Conservation (phyloP, 2,329 filamentous ascomycete species). For the Tolypocladium ophioglossoides region DNA sequence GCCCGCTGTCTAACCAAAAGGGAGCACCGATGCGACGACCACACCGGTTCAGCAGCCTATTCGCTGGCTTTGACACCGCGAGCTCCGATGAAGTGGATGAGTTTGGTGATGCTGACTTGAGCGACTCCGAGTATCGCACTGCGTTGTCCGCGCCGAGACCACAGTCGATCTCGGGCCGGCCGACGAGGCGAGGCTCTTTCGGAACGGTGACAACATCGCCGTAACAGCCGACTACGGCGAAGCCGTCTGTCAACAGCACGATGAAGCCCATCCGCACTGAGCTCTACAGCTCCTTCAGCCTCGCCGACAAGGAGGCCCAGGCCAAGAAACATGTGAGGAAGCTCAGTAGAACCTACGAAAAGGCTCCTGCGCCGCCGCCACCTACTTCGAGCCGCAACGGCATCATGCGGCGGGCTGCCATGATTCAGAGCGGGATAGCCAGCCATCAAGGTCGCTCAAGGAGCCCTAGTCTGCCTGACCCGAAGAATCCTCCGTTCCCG, state of each 20-base stretch:
- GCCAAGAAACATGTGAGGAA: slow-evolving; percentile 14
- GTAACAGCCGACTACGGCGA: slow-evolving; percentile 25
- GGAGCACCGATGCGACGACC: slow-evolving; percentile 52
- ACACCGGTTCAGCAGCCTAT: slow-evolving; percentile 72
- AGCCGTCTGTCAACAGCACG: slow-evolving; percentile 13
- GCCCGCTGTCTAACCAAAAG: slow-evolving; percentile 52
- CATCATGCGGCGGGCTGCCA: slow-evolving; percentile 64
- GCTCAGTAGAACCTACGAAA: slow-evolving; percentile 25
- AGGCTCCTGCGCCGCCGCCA: slow-evolving; percentile 20
- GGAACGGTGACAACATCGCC: slow-evolving; percentile 29
- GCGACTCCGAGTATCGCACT: slow-evolving; percentile 58
- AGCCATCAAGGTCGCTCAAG: slow-evolving; percentile 54
- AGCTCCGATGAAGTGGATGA: slow-evolving; percentile 59
- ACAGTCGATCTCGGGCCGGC: slow-evolving; percentile 24
- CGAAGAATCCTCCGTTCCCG: slow-evolving; percentile 69
- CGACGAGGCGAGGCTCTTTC: slow-evolving; percentile 31
- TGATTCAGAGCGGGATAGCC: slow-evolving; percentile 70
- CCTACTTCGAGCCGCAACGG: slow-evolving; percentile 35
- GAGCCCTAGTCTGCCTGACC: slow-evolving; percentile 54
- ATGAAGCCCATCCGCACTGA: slow-evolving; percentile 29
- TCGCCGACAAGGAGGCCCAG: slow-evolving; percentile 20
- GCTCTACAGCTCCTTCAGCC: slow-evolving; percentile 32
- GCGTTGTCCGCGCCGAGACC: slow-evolving; percentile 54
- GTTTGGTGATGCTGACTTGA: slow-evolving; percentile 48
- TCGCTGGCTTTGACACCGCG: slow-evolving; percentile 68